Base-by-base conservation (phyloP, 768 basidiomycete species). In the Phanerodontia chrysosporium region DNA sequence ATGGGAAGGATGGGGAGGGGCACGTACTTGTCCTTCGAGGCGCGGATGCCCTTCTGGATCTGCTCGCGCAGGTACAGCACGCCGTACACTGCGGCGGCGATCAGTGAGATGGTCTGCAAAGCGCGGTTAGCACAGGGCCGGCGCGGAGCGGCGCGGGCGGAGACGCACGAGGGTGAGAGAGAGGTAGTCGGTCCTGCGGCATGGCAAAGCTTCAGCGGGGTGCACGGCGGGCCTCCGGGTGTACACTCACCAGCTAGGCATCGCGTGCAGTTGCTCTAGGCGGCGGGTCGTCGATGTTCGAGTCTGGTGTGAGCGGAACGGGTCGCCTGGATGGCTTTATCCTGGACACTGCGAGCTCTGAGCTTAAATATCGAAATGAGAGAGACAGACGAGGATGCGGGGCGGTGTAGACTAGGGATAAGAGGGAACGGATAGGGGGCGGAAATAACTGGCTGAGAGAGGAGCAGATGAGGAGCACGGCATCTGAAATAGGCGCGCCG, bases 171-270 rank as follows among this genome's bases (percentile, higher is more conserved):
- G 42, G 10, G 52, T 52, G 29, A 61, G 49, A 3, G 59, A 60
- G 35, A 60, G 13, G 42, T 60, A 61, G 51, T 61, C 60, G 28
- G 25, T 39, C 60, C 60, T 59, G 32, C 32, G 32, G 32, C 7
- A 6, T 6, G 32, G 32, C n/a, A n/a, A n/a, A n/a, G n/a, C n/a
- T n/a, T n/a, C n/a, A n/a, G n/a, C 21, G 28, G 25, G 16, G 25
- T 16, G 13, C 48, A 49, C 32, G 32, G 13, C 32, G 13, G 32
- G 32, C n/a, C 22, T 35, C 36, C 4, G 48, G 1, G 18, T 57
- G 29, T 21, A n/a, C 1, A 29, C 60, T 46, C 30, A 61, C 60
- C 60, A 61, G 56, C n/a, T 58, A 21, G 60, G 56, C 60, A 61
- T 61, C 44, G 35, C 57, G 10, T 51, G 16, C 8, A 18, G 36